Base-by-base conservation (phyloP, 1,284 basidiomycete species). In the Hymenochaete sp. region DNA sequence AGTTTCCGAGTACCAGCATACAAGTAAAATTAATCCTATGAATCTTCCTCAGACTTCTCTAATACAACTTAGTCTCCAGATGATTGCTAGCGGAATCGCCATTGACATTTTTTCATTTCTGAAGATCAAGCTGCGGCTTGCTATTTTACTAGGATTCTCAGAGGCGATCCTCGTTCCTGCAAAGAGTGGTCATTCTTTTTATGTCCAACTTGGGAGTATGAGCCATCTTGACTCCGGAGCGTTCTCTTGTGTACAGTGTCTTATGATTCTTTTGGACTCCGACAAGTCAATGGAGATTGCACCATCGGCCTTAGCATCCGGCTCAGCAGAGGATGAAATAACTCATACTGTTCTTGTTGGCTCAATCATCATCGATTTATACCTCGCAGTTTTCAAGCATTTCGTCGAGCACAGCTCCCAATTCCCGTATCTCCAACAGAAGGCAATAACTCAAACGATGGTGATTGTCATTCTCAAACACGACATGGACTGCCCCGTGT, bases 401-500 rank as follows among this genome's bases (percentile, higher is more conserved):
- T 7, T 50, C 13, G 53, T 71, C 18, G 57, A 64, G 21, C 65
- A 72, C 39, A 52, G 77, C 9, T 50, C 61, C 7, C 55, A 62
- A 9, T 56, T 81, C 9, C 77, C 79, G 0, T 65, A 71, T 32
- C 55, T 75, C 39, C 71, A 70, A 2, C 55, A 73, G 50, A 82
- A 82, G 58, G 70, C 66, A 44, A 55, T 81, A 37, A 60, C 84
- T 39, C 80, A 83, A 59, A 65, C 70, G 0, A 52, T 82, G n/a
- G 67, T 77, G 47, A 72, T 82, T 27, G 65, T 76, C 49, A 67
- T 82, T 21, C 76, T 77, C 62, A 84, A 84, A 59, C 77, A 82
- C 50, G 76, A 84, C 55, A 73, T 84, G 45, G 74, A 77, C 38
- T 72, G 68, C 45, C 62, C 56, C 24, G 59, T 68, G 14, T 62